Conservation (phyloP, 2,329 filamentous ascomycete species). For the Aspergillus spinulosporus region DNA sequence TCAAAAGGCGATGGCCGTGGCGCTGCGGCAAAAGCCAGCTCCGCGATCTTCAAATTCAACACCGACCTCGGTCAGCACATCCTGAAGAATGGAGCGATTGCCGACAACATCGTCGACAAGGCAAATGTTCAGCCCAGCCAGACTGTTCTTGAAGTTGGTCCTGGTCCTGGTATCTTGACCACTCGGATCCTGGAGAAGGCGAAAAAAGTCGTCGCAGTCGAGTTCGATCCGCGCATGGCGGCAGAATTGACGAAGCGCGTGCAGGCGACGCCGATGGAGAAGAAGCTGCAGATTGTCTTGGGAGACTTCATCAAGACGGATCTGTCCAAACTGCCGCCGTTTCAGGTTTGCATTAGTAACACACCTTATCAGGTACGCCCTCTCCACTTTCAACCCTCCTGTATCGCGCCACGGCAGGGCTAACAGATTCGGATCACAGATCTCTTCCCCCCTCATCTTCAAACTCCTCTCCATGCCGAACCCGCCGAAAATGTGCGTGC, state of each 20-base stretch:
- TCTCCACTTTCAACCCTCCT: not conserved
- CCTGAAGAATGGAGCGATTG: conserved; percentile 85
- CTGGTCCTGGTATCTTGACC: conserved; percentile 85
- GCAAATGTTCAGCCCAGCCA: conserved; percentile 83
- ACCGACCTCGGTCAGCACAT: conserved; percentile 88
- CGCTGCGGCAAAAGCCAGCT: conserved; percentile 47
- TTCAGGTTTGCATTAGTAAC: conserved; percentile 82
- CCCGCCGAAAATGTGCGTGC: conserved; percentile 77
- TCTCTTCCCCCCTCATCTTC: conserved; percentile 89
- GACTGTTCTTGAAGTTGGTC: conserved; percentile 87
- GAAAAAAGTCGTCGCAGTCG: conserved; percentile 80
- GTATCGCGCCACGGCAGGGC: not conserved
- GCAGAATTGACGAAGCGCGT: conserved; percentile 93
- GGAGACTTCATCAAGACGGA: conserved; percentile 93
- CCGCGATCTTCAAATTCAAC: conserved; percentile 98
- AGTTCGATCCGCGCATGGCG: conserved; percentile 94
- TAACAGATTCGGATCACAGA: conserved; percentile 49
- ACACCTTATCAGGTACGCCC: conserved; percentile 64
- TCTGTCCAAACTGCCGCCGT: conserved; percentile 58
- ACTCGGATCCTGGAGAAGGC: conserved; percentile 85
- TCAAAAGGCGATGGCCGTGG: not conserved
- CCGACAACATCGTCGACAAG: conserved; percentile 78
- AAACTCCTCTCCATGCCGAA: conserved; percentile 79
- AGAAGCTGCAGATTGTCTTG: conserved; percentile 80
- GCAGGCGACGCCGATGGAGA: conserved; percentile 81